Base-by-base conservation (phyloP, 495 filamentous ascomycete species). In the Cercophora newfieldiana region DNA sequence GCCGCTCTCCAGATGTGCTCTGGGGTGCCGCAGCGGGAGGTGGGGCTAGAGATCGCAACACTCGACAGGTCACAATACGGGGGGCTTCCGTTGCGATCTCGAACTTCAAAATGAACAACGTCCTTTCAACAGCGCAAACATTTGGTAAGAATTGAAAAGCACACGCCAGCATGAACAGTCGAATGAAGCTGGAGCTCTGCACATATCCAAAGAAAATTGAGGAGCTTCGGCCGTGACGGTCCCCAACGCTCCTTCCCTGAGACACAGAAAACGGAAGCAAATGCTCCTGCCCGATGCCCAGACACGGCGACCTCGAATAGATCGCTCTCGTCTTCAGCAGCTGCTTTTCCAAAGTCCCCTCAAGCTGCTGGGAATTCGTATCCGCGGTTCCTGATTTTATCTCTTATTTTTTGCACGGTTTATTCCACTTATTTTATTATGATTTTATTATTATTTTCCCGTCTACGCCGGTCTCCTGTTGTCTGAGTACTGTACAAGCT, bases 241-340 rank as follows among this genome's bases (percentile, higher is more conserved):
- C 37, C n/a, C 3, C 37, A 44, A 14, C 12, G 37, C 37, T 44
- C 37, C 37, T 44, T 44, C 37, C 37, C 12, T 44, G 37, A 44
- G 37, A 44, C 37, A 44, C 37, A 44, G 10, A 44, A 44, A 44
- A 44, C 37, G 37, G 37, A 44, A 14, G 37, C 37, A 61, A n/a
- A 29, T 28, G 48, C 61, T 55, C 61, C 61, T 55, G 47, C 61
- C 61, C 61, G 61, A 54, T 63, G 48, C 48, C 18, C 53, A 55
- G 61, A 18, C 37, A 51, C 59, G 31, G 22, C 21, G 37, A 10
- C 22, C 50, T 55, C 51, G 21, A 24, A 24, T 25, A n/a, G 1
- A 49, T 14, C 2, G 44, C 16, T 7, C 44, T 2, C 44, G 19
- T 19, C 33, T 48, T 33, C 29, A n/a, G n/a, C n/a, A n/a, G 0